A percentile compares a stretch with the other conserved stretches of the same genome.
Evolutionary conservation across 352 stramenopile genomes (phyloP).

Genomic region (Discostella stelligera): DNA sequence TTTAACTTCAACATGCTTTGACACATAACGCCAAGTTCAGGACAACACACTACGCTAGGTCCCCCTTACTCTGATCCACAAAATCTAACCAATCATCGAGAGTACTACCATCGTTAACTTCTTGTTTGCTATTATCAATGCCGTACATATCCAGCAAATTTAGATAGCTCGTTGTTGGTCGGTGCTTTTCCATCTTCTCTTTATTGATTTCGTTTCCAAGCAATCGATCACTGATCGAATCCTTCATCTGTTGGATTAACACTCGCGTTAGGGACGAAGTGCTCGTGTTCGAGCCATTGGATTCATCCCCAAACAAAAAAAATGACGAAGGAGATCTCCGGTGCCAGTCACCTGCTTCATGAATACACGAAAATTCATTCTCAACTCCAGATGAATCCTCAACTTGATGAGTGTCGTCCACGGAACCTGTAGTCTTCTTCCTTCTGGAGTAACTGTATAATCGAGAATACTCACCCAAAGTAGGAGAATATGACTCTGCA

Average conservation of each 20-base stretch:
- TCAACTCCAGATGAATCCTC: conserved; percentile 5
- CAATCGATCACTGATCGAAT: conserved; percentile 17
- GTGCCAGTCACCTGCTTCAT: conserved; percentile 34
- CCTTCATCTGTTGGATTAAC: conserved; percentile 16
- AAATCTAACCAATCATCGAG: conserved; percentile 44
- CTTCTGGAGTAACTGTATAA: conserved; percentile 28
- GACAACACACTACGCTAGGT: not conserved
- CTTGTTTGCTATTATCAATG: conserved; percentile 8
- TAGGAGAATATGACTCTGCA: conserved; percentile 34
- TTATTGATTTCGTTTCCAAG: conserved; percentile 8
- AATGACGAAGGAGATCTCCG: conserved; percentile 39
- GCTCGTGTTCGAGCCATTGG: not conserved
- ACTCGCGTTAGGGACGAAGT: conserved; percentile 3
- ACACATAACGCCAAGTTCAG: not conserved
- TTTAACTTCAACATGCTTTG: not conserved
- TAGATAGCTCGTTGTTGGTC: conserved; percentile 35
- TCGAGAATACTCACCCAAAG: conserved; percentile 40
- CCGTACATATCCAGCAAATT: conserved; percentile 51
- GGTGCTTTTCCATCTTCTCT: conserved; percentile 7
- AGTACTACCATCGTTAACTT: conserved; percentile 8
- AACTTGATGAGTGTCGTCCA: not conserved
- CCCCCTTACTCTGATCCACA: conserved; percentile 24
- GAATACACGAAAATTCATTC: conserved; percentile 12
- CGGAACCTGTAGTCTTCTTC: not conserved
- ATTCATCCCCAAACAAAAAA: conserved; percentile 49